Evolutionary conservation across 495 filamentous ascomycete species (phyloP).

Genomic region (Daldinia grandis): DNA sequence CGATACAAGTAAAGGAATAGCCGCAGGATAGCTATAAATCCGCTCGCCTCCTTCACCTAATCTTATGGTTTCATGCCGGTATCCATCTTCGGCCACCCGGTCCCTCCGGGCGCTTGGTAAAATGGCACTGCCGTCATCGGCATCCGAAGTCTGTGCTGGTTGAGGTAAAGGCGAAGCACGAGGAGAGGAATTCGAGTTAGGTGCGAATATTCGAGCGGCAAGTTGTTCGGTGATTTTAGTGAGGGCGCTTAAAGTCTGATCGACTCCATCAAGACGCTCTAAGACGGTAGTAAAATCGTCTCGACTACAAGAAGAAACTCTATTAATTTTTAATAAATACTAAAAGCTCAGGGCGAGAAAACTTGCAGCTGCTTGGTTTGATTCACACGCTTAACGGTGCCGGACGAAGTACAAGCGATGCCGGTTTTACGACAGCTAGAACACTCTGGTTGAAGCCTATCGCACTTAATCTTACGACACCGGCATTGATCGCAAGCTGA

Average conservation of each 20-base stretch:
- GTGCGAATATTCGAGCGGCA: conserved; percentile 15
- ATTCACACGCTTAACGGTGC: conserved; percentile 22
- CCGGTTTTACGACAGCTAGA: conserved; percentile 46
- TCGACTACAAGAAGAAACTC: conserved; percentile 3
- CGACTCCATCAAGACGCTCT: conserved; percentile 26
- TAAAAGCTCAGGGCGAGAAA: not conserved
- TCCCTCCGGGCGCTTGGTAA: conserved; percentile 4
- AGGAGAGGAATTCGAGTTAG: not conserved
- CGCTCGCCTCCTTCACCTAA: conserved; percentile 26
- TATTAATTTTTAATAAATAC: not conserved
- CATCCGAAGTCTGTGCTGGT: not conserved
- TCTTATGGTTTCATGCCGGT: conserved; percentile 12
- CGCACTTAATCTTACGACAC: conserved; percentile 50
- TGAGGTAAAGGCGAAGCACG: not conserved
- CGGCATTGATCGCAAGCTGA: conserved; percentile 49
- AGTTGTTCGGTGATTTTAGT: conserved; percentile 27
- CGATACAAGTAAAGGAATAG: conserved; percentile 24
- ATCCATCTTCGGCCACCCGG: not conserved
- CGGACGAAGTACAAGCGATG: conserved; percentile 20
- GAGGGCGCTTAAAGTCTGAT: conserved; percentile 18
- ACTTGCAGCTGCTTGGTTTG: conserved; percentile 35
- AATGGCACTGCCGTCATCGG: not conserved
- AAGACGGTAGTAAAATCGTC: conserved; percentile 35
- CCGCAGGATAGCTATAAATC: conserved; percentile 29
- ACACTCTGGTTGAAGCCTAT: conserved; percentile 48